phyloP scores from a whole-genome alignment of 164 flowering plant genomes.

The Hamamelis virginiana region DNA sequence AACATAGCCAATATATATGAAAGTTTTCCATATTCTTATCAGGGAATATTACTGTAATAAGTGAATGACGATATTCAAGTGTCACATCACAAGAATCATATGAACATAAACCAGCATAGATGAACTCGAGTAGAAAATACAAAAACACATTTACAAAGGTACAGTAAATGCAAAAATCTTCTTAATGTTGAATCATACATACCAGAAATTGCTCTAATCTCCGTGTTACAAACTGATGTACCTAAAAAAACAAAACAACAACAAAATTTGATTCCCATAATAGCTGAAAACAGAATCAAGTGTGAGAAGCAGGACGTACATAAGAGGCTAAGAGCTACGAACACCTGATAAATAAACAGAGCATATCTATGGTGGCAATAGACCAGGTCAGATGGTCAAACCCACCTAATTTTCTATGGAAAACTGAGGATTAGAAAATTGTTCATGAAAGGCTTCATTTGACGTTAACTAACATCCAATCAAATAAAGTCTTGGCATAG shows the following conservation, averaged over 20 bases:
- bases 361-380: background rate
- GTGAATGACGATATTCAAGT: too few relatives aligned
- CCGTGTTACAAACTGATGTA: constrained; percentile 73
- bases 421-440: background rate
- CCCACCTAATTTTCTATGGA: background rate
- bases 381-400: background rate
- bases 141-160: background rate
- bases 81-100: too few relatives aligned
- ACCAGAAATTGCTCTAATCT: constrained; percentile 96
- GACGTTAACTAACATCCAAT: background rate
- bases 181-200: constrained; percentile 18
- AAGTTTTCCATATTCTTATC: background rate
- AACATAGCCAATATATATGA: constrained; percentile 1
- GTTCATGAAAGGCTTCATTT: background rate
- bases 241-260: constrained; percentile 40
- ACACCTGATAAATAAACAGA: background rate
- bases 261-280: constrained; percentile 5
- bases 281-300: background rate
- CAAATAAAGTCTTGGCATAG: background rate
- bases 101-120: too few relatives aligned
- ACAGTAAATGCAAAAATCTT: background rate
- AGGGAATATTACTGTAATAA: too few relatives aligned
- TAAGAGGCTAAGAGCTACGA: background rate
- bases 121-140: background rate
- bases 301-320: background rate